Evolutionary conservation across 2,329 filamentous ascomycete genomes (phyloP).

Genomic region (Sporothrix globosa): DNA sequence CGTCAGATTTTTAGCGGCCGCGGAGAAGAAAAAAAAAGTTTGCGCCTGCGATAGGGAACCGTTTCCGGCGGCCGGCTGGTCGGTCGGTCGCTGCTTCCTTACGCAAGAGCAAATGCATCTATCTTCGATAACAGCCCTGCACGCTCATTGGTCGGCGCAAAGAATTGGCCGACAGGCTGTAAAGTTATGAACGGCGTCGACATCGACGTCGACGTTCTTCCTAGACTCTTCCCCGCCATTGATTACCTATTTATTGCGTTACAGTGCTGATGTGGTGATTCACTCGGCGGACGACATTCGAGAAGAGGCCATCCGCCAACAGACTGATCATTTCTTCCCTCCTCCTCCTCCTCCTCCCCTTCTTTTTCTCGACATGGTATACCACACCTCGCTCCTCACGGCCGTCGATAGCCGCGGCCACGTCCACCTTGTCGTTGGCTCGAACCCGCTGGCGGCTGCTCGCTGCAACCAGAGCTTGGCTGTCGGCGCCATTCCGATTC

Average conservation of each 20-base stretch:
- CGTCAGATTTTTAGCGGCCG: slow-evolving; percentile 34
- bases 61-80: slow-evolving; percentile 18
- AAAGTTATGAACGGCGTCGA: background rate
- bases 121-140: slow-evolving; percentile 5
- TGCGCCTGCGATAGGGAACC: background rate
- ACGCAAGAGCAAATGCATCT: slow-evolving; percentile 3
- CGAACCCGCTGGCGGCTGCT: slow-evolving; percentile 82
- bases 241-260: background rate
- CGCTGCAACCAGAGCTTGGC: slow-evolving; percentile 78
- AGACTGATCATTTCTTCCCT: background rate
- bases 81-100: slow-evolving; percentile 17
- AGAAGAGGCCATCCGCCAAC: background rate
- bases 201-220: background rate
- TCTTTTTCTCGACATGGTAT: slow-evolving; percentile 27
- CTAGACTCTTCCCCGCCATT: background rate
- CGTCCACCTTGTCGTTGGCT: slow-evolving; percentile 83
- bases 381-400: slow-evolving; percentile 64
- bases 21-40: slow-evolving; percentile 26
- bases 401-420: slow-evolving; percentile 70
- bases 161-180: background rate
- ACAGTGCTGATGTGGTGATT: background rate
- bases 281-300: background rate
- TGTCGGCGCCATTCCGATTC: slow-evolving; percentile 77
- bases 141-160: slow-evolving; percentile 26
- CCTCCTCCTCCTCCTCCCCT: background rate